These are phyloP conservation scores for Pseudogymnoascus sp. DNA, from an alignment of 2,329 filamentous ascomycete genomes.

Conservation along the genomic window DNA sequence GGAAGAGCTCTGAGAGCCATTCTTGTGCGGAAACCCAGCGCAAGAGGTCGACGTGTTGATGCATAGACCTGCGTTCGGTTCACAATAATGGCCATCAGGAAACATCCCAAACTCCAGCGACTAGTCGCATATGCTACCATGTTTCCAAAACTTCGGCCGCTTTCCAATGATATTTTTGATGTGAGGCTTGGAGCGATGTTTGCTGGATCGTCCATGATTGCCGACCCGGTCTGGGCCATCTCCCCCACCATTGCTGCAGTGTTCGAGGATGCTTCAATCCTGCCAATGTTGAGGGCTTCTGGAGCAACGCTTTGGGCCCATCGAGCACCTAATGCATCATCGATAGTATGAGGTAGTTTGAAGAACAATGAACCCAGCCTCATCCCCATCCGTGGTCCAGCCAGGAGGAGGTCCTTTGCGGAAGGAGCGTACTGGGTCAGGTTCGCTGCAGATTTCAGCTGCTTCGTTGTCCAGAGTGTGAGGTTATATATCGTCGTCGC, in stretches of 20 bases:
- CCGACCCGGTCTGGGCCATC: slow-evolving; percentile 19
- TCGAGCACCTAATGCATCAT: slow-evolving; percentile 41
- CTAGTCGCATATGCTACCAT: slow-evolving; percentile 87
- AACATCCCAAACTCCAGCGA: slow-evolving; percentile 83
- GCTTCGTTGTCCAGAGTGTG: slow-evolving; percentile 3
- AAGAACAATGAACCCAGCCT: slow-evolving; percentile 60
- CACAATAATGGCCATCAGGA: slow-evolving; percentile 76
- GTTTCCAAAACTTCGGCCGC: slow-evolving; percentile 66
- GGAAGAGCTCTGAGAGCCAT: slow-evolving; percentile 63
- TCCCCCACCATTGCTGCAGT: slow-evolving; percentile 33
- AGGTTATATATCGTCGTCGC: background rate
- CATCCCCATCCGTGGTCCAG: slow-evolving; percentile 62
- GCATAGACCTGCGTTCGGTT: slow-evolving; percentile 94
- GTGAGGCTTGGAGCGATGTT: slow-evolving; percentile 35
- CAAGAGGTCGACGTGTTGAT: slow-evolving; percentile 73
- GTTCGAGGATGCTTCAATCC: slow-evolving; percentile 21
- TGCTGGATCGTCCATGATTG: slow-evolving; percentile 31
- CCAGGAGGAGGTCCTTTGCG: slow-evolving; percentile 60
- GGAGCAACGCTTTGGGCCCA: slow-evolving; percentile 53
- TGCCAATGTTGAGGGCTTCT: slow-evolving; percentile 37
- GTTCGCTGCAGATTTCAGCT: slow-evolving; percentile 33
- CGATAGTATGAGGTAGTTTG: slow-evolving; percentile 50
- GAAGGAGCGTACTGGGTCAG: slow-evolving; percentile 54
- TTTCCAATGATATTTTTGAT: slow-evolving; percentile 48
- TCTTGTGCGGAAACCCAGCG: slow-evolving; percentile 64